phyloP scores from a whole-genome alignment of 164 flowering plant species.

The Umbellularia californica region DNA sequence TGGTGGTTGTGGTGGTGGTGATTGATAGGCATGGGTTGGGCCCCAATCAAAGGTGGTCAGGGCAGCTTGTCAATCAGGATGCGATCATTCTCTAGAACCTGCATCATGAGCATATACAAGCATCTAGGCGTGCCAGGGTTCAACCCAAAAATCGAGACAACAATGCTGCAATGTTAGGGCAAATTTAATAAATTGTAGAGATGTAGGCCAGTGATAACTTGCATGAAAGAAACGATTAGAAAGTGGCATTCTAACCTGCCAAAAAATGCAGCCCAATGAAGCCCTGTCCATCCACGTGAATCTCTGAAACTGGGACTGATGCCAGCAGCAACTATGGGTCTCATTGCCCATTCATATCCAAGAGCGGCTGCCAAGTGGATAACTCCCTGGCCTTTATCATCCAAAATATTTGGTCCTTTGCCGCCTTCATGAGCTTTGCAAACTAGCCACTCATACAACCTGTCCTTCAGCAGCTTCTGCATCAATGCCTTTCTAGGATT shows the following conservation, averaged over 20 bases:
- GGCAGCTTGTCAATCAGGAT: too few species aligned
- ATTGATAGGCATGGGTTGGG: too few species aligned
- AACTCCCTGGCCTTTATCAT: conserved; percentile 60
- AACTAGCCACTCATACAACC: conserved; percentile 55
- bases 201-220: too few species aligned
- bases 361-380: conserved; percentile 73
- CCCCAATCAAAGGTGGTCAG: too few species aligned
- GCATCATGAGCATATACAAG: too few species aligned
- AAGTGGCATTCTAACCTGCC: conserved; percentile 44
- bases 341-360: conserved; percentile 74
- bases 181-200: too few species aligned
- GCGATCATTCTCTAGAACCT: too few species aligned
- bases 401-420: conserved; percentile 49
- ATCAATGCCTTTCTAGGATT: conserved; percentile 37
- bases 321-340: conserved; percentile 57
- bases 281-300: conserved; percentile 58
- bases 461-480: conserved; percentile 48
- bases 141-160: too few species aligned
- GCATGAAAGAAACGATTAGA: too few species aligned
- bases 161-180: too few species aligned
- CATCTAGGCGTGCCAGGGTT: too few species aligned
- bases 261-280: conserved; percentile 79
- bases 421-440: conserved; percentile 51
- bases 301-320: conserved; percentile 64
- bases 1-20: too few species aligned